Evolutionary conservation across 192 early-diverging fungal species (phyloP).

Genomic region (Backusella morwellensis): DNA sequence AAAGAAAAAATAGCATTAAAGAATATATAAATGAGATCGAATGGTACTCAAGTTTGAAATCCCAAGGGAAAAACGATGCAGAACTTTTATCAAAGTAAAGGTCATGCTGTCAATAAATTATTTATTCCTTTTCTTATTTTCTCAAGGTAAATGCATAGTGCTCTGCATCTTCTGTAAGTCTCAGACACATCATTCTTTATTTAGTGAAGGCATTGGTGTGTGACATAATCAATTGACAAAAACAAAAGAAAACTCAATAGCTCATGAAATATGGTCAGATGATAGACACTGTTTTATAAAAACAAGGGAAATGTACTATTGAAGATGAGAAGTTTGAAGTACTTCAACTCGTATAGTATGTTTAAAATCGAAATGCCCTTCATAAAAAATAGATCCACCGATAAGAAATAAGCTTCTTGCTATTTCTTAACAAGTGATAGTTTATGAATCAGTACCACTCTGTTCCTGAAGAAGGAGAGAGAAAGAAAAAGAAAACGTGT

Average conservation of each 20-base stretch:
- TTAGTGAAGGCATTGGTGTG: background rate
- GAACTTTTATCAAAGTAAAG: background rate
- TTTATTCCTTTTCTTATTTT: background rate
- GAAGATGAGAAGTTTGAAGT: background rate
- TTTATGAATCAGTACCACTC: background rate
- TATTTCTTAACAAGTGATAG: too few species aligned
- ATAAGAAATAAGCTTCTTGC: background rate
- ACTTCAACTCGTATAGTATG: background rate
- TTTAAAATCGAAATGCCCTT: background rate
- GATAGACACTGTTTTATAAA: background rate
- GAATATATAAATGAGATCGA: too few species aligned
- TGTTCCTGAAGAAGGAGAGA: background rate
- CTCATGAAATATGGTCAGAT: background rate
- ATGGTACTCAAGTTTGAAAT: too few species aligned
- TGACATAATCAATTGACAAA: background rate
- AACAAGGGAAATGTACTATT: background rate
- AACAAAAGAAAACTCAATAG: background rate
- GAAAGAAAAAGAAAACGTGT: background rate
- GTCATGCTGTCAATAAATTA: background rate
- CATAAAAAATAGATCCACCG: background rate
- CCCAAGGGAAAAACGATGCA: too few species aligned
- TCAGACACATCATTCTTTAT: background rate
- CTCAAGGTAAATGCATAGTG: background rate
- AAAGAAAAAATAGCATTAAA: too few species aligned
- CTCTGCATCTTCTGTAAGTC: background rate